Evolutionary conservation across 257 asterid genomes (phyloP).

Genomic region (Datura wrightii): DNA sequence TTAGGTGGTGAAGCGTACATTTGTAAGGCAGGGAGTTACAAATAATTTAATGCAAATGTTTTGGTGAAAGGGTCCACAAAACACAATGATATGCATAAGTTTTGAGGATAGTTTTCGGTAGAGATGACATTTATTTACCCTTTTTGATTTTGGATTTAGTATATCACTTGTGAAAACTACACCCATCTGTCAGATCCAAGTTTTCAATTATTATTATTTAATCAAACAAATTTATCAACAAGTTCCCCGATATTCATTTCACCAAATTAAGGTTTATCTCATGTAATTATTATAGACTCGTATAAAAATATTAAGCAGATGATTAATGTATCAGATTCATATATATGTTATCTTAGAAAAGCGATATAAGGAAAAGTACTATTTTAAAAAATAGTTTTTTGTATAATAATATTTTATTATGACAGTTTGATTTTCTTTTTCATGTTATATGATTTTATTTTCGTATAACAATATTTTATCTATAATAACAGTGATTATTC

Average conservation of each 20-base stretch:
- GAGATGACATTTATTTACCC: slow-evolving; percentile 22
- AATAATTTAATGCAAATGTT: neutral
- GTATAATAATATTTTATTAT: no score
- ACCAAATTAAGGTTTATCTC: no score
- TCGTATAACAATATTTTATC: no score
- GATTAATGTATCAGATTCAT: no score
- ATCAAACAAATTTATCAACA: slow-evolving; percentile 31
- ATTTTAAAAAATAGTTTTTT: no score
- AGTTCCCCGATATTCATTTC: neutral
- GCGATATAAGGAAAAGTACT: no score
- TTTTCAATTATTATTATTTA: slow-evolving; percentile 48
- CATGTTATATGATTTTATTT: no score
- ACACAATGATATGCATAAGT: slow-evolving; percentile 42
- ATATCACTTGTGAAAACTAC: slow-evolving; percentile 43
- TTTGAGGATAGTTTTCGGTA: slow-evolving; percentile 40
- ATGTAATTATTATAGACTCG: no score
- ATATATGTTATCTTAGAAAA: no score
- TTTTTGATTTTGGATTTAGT: slow-evolving; percentile 35
- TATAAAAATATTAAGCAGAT: no score
- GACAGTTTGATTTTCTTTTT: no score
- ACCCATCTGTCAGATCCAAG: slow-evolving; percentile 36
- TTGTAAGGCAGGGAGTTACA: neutral
- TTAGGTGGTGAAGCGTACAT: neutral
- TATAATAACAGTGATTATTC: no score
- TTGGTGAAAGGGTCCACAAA: slow-evolving; percentile 39